Evolutionary conservation across 225 moss, liverwort and hornwort genomes (phyloP).

Genomic region (Sphagnum tenellum): DNA sequence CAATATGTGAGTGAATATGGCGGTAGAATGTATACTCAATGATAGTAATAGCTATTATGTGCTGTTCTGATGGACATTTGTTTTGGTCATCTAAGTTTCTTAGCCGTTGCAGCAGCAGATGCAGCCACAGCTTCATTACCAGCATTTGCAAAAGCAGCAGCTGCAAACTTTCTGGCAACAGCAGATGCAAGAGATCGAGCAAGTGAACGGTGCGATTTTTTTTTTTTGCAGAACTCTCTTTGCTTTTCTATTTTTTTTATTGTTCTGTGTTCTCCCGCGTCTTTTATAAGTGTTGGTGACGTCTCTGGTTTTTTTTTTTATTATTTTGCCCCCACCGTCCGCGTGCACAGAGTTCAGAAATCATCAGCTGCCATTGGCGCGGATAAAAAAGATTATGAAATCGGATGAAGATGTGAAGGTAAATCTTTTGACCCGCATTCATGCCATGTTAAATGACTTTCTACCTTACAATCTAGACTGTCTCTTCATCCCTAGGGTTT

Average conservation of each 20-base stretch:
- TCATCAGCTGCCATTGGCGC: conserved; percentile 1
- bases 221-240: too few relatives aligned
- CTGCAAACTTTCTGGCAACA: conserved; percentile 83
- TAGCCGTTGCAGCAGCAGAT: background rate
- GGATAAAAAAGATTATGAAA: conserved; percentile 4
- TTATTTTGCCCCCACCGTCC: background rate
- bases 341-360: conserved; percentile 5
- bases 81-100: too few relatives aligned
- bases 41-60: too few relatives aligned
- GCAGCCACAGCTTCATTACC: conserved; percentile 61
- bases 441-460: background rate
- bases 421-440: background rate
- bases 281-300: background rate
- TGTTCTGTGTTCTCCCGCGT: background rate
- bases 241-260: background rate
- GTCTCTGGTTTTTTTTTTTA: background rate
- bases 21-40: too few relatives aligned
- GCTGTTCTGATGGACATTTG: too few relatives aligned
- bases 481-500: too few relatives aligned
- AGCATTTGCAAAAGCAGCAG: conserved; percentile 57
- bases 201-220: conserved; percentile 53
- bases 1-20: too few relatives aligned
- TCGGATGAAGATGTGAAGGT: conserved; percentile 10
- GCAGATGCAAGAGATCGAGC: conserved; percentile 90
- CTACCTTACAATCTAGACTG: too few relatives aligned